phyloP scores from a whole-genome alignment of 1,284 basidiomycete species.

The Ceratobasidium sp. region DNA sequence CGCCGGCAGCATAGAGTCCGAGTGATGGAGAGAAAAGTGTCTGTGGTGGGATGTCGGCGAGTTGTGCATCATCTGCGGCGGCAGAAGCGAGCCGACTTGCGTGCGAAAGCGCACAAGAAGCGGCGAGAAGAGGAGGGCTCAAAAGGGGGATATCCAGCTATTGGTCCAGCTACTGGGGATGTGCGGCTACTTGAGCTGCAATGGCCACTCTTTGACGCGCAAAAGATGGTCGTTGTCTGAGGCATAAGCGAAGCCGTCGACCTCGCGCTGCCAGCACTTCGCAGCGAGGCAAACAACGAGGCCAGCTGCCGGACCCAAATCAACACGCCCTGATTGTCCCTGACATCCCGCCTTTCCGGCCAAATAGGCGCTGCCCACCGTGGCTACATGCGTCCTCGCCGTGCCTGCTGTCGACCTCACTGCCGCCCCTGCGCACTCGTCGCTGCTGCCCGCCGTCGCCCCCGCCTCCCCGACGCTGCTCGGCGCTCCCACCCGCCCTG shows the following conservation, averaged over 20 bases:
- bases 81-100: conserved; percentile 36
- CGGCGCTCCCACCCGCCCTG: neutral
- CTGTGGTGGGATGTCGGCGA: conserved; percentile 31
- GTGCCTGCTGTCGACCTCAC: neutral
- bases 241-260: conserved; percentile 20
- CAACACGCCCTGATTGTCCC: conserved; percentile 57
- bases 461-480: conserved; percentile 18
- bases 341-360: conserved; percentile 38
- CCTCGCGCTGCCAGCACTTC: conserved; percentile 34
- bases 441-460: neutral
- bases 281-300: conserved; percentile 13
- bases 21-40: conserved; percentile 16
- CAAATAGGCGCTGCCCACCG: neutral
- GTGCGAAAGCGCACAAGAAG: conserved; percentile 34
- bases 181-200: neutral
- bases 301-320: conserved; percentile 54
- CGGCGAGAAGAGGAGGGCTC: neutral
- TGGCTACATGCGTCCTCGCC: neutral
- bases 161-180: neutral
- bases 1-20: conserved; percentile 18
- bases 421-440: neutral
- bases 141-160: neutral
- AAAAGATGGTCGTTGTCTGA: conserved; percentile 13
- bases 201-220: neutral
- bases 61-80: conserved; percentile 38